A percentile compares a stretch with the other conserved stretches of the same genome.
Conservation (phyloP, 1,139 yeast species). For the Suhomyces maxii region DNA sequence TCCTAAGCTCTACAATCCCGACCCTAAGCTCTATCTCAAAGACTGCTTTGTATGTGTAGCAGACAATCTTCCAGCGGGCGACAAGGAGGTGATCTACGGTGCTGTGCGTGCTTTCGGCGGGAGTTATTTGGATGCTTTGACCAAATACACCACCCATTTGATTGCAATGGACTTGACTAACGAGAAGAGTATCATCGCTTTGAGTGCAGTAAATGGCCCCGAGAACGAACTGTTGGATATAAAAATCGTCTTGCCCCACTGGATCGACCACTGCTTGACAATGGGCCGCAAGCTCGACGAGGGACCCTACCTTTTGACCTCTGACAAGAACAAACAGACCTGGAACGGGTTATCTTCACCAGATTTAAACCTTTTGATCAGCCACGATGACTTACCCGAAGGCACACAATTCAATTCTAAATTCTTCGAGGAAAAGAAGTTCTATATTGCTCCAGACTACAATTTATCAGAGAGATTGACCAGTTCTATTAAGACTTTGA, state of each 20-base stretch:
- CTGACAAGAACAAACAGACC: constrained; percentile 20
- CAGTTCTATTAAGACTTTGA: constrained; percentile 27
- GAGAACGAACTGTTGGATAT: constrained; percentile 39
- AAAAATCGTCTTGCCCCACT: constrained; percentile 69
- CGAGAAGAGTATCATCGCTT: constrained; percentile 46
- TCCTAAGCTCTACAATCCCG: constrained; percentile 61
- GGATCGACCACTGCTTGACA: constrained; percentile 73
- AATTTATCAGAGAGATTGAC: constrained; percentile 32
- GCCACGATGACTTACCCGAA: constrained; percentile 15
- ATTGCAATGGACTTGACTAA: constrained; percentile 58
- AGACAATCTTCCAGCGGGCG: constrained; percentile 58
- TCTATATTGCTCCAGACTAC: constrained; percentile 36
- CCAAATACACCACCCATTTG: constrained; percentile 76
- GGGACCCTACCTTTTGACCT: constrained; percentile 48
- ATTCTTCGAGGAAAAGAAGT: constrained; percentile 25
- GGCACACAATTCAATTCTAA: constrained; percentile 12
- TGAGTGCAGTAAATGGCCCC: constrained; percentile 35
- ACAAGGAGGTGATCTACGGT: constrained; percentile 63
- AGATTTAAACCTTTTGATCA: constrained; percentile 11
- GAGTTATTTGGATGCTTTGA: constrained; percentile 59
- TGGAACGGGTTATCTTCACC: constrained; percentile 14
- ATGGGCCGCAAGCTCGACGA: constrained; percentile 54
- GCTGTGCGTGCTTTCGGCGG: constrained; percentile 80
- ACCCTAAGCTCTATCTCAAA: constrained; percentile 63
- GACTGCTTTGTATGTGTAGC: constrained; percentile 61